These are phyloP conservation scores for Trichosporon coremiiforme DNA, from an alignment of 1,284 basidiomycete genomes.

Conservation along the genomic window DNA sequence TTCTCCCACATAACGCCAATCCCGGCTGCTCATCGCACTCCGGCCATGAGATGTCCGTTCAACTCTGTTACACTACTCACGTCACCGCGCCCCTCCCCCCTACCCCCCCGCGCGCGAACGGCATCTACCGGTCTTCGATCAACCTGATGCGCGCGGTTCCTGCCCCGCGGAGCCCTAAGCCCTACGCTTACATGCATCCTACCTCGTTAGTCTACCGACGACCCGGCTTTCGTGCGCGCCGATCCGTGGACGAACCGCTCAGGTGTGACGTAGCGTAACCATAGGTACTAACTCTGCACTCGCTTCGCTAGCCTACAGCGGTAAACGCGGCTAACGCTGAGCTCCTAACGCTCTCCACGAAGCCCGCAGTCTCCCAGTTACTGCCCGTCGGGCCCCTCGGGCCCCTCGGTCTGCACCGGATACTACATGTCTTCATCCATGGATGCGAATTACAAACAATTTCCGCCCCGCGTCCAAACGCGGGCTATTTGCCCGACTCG, in stretches of 20 bases:
- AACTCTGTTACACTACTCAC: background rate
- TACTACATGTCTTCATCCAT: background rate
- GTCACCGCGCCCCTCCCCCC: too few relatives aligned
- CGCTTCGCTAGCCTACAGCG: background rate
- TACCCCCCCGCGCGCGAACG: background rate
- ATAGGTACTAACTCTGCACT: background rate
- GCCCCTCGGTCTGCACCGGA: background rate
- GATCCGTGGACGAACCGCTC: background rate
- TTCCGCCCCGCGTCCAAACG: background rate
- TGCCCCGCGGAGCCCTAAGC: background rate
- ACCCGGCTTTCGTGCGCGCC: background rate
- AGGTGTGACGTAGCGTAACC: background rate
- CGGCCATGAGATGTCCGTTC: conserved; percentile 9
- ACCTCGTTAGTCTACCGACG: too few relatives aligned
- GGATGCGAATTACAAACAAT: background rate
- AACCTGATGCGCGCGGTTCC: background rate
- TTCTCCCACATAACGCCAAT: background rate
- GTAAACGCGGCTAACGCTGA: background rate
- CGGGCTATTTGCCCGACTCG: background rate
- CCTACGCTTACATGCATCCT: background rate
- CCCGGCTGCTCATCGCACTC: conserved; percentile 11
- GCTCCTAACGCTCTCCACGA: background rate
- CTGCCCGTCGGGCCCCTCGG: conserved; percentile 1
- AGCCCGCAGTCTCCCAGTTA: background rate
- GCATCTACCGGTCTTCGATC: background rate